Base-by-base conservation (phyloP, 495 filamentous ascomycete species). In the Aspergillus biplanus region DNA sequence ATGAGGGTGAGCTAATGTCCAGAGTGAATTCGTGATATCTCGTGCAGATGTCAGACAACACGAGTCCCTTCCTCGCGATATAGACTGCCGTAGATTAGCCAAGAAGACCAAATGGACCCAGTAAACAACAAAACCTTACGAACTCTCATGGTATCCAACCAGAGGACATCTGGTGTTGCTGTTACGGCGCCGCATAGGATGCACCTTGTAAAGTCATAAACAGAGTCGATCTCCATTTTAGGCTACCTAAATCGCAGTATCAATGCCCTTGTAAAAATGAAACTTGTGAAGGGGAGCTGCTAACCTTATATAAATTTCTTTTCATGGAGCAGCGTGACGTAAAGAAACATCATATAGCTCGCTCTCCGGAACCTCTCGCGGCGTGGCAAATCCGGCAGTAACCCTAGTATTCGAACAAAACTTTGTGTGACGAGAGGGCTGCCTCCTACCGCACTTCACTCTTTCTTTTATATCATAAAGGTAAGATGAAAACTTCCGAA, bases 131-230 rank as follows among this genome's bases (percentile, higher is more conserved):
- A 6, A 44, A 0, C 6, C 56, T 5, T 34, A 59, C 56, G 27
- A 33, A 59, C 33, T 33, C 56, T 59, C 42, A 59, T 32, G 8
- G 33, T 49, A 44, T 59, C 56, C n/a, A 59, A 13, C 56, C 56
- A 59, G 44, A 34, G 15, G 15, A 16, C 31, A 11, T 16, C 6
- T 35, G 18, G 44, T 3, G 27, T 48, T 6, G 11, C 44, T 3
- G 46, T 50, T 6, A 32, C 21, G n/a, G 27, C 5, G 32, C 42
- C 56, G 31, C 56, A 59, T 27, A 59, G 56, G 13, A 59, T 59
- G 15, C 56, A 59, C 21, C 56, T 33, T 27, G 56, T 49, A 16
- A 49, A 59, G 7, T 59, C 44, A 2, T 5, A 8, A 11, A 11
- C 1, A 1, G 16, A 35, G 32, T 12, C 5, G n/a, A 50, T 59